Evolutionary conservation across 208 protist species (phyloP).

Genomic region (Porcisia hertigi): DNA sequence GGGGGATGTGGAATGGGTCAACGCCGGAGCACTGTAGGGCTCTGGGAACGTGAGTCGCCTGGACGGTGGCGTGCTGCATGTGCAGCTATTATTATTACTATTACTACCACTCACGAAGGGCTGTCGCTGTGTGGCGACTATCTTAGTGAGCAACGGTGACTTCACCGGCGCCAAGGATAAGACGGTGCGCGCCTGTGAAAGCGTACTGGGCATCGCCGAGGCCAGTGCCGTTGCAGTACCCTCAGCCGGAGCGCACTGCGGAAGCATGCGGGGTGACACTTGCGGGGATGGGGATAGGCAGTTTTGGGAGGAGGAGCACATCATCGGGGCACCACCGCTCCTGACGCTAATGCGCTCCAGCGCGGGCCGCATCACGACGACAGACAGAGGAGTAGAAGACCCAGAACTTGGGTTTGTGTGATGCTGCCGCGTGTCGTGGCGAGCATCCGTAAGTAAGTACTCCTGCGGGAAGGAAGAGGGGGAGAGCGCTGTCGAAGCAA

Average conservation of each 20-base stretch:
- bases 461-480: background rate
- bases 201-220: background rate
- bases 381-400: constrained; percentile 8
- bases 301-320: background rate
- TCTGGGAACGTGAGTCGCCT: background rate
- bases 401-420: background rate
- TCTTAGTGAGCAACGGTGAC: constrained; percentile 3
- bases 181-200: constrained; percentile 1
- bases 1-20: background rate
- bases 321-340: background rate
- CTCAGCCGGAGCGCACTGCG: constrained; percentile 7
- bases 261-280: background rate
- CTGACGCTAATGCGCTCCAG: constrained; percentile 6
- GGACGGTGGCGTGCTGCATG: background rate
- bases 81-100: no score
- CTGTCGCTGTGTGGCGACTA: background rate
- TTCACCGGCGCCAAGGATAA: constrained; percentile 4
- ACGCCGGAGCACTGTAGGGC: background rate
- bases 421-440: background rate
- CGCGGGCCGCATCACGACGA: constrained; percentile 29
- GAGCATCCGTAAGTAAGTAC: background rate
- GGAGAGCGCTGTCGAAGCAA: constrained; percentile 1
- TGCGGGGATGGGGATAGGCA: background rate
- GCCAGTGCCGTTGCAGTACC: background rate
- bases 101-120: background rate